Percentiles rank a stretch among this genome's conserved stretches.
Evolutionary conservation across 768 basidiomycete species (phyloP).

Genomic region (Kwoniella botswanensis): DNA sequence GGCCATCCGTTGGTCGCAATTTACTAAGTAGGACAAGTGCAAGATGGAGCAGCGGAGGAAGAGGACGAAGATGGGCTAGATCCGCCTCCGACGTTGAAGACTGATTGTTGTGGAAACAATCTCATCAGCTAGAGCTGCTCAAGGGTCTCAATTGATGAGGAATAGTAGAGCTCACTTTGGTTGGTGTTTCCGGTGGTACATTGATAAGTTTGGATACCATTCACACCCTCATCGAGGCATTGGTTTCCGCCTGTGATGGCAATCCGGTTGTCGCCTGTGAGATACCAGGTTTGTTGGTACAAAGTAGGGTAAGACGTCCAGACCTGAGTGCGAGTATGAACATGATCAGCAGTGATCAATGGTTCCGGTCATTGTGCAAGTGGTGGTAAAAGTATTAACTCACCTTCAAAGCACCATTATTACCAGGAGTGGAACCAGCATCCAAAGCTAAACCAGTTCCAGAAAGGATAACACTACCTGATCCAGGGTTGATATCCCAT

Average conservation of each 20-base stretch:
- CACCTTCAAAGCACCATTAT: conserved; percentile 32
- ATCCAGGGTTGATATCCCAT: conserved; percentile 36
- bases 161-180: conserved; percentile 32
- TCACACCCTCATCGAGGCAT: conserved; percentile 50
- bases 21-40: conserved; percentile 4
- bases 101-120: background rate
- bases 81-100: background rate
- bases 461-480: conserved; percentile 25
- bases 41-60: conserved; percentile 3
- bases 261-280: conserved; percentile 51
- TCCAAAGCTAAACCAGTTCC: conserved; percentile 26
- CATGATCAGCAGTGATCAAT: too few relatives aligned
- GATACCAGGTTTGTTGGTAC: conserved; percentile 33
- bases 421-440: conserved; percentile 22
- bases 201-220: conserved; percentile 51
- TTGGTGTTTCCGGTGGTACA: conserved; percentile 56
- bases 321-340: too few relatives aligned
- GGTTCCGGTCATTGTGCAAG: too few relatives aligned
- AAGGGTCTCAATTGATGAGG: too few relatives aligned
- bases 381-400: background rate
- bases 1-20: too few relatives aligned
- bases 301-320: background rate
- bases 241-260: conserved; percentile 56
- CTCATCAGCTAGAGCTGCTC: too few relatives aligned
- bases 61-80: conserved; percentile 6